Conservation (phyloP, 179 eudicot species). For the Drosera spatulata region DNA sequence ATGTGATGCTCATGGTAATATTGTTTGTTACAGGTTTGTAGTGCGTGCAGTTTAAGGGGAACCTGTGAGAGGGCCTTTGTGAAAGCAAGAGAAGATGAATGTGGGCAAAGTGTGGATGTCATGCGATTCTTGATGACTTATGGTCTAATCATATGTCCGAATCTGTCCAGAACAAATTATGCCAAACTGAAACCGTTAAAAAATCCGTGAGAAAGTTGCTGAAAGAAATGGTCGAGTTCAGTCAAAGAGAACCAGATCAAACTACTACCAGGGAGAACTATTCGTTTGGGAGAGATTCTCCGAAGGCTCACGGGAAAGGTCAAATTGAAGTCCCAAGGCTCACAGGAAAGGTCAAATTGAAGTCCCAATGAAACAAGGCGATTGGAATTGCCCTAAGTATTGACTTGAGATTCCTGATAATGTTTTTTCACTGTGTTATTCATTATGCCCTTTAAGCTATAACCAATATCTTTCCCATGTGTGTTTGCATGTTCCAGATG, state of each 20-base stretch:
- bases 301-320: neutral
- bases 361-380: conserved; percentile 24
- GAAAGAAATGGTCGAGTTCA: conserved; percentile 28
- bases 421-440: no score
- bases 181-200: conserved; percentile 20
- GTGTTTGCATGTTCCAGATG: neutral
- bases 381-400: conserved; percentile 49
- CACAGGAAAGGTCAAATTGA: neutral
- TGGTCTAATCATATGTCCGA: conserved; percentile 27
- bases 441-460: no score
- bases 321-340: no score
- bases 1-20: neutral
- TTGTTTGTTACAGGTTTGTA: conserved; percentile 33
- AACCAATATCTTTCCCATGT: no score
- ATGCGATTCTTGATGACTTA: conserved; percentile 45
- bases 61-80: conserved; percentile 47
- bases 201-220: conserved; percentile 42
- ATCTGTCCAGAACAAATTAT: conserved; percentile 27
- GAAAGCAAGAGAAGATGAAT: conserved; percentile 33
- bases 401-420: neutral
- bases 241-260: conserved; percentile 13
- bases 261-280: conserved; percentile 1
- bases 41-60: conserved; percentile 55
- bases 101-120: conserved; percentile 48
- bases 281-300: conserved; percentile 1